Base-by-base conservation (phyloP, 176 grass and related monocot species). In the Triticum turgidum region DNA sequence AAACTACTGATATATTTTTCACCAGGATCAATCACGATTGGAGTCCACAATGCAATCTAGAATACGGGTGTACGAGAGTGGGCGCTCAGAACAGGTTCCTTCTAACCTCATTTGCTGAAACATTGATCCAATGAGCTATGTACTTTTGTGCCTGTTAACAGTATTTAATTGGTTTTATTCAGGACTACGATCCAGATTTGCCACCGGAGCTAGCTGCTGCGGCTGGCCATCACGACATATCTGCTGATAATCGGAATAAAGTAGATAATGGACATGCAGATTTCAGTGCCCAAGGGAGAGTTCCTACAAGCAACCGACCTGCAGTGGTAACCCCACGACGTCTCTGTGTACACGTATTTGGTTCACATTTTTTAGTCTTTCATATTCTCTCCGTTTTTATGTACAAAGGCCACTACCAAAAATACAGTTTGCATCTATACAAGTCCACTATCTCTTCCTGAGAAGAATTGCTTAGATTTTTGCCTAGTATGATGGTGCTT, bases 21-120 rank as follows among this genome's bases (percentile, higher is more conserved):
- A 76, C 63, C 85, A 99, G 97, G 91, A 91, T 61, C 97, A 97
- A 90, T 83, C 89, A 84, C 87, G 92, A 72, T 33, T 99, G 84
- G 97, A 99, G 70, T 93, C 97, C 62, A 99, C 97, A 82, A 99
- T 99, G 97, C 94, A 99, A 94, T 95, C 93, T 85, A 99, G 93
- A 91, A 99, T 99, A 87, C 89, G 97, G 39, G 97, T 99, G 47
- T 99, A 99, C 11, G 97, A 99, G 78, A 99, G 97, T 79, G 97
- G 94, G 12, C 92, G 97, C 86, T 97, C 94, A 63, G 94, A 99
- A 80, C 97, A 95, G 90, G 97, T 91, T 80, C 61, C 8, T 17
- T 83, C 21, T 73, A 42, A 59, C 76, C 33, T 80, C 35, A 73
- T 70, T 90, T 64, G 13, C 56, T 37, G 27, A 72, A 61, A 82